Percentiles rank a stretch among this genome's conserved stretches.
Conservation (phyloP, 495 filamentous ascomycete genomes). For the Lepraria neglecta region DNA sequence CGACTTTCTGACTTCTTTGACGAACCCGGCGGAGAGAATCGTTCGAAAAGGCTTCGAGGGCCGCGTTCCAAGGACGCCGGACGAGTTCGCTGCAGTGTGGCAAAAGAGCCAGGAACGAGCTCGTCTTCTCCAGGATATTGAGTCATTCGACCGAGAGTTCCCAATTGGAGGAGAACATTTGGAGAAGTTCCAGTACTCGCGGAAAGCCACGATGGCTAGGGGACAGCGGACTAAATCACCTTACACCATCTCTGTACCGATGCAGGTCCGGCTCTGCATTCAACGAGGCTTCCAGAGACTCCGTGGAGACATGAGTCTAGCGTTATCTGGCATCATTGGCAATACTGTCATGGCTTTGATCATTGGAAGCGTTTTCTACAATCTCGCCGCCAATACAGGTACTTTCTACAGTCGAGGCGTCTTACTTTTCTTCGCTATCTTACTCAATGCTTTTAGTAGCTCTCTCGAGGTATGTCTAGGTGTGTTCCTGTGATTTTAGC, state of each 20-base stretch:
- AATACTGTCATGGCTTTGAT: constrained; percentile 72
- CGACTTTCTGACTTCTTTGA: constrained; percentile 77
- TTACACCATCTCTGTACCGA: constrained; percentile 65
- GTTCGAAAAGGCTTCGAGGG: constrained; percentile 59
- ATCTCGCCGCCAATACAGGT: constrained; percentile 53
- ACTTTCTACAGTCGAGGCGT: constrained; percentile 77
- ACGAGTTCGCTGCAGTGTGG: constrained; percentile 72
- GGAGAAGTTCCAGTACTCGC: constrained; percentile 64
- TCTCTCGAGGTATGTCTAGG: constrained; percentile 54
- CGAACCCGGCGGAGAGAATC: constrained; percentile 60
- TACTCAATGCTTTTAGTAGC: constrained; percentile 79
- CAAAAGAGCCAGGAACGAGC: constrained; percentile 63
- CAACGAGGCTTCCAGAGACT: constrained; percentile 65
- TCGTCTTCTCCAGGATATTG: constrained; percentile 61
- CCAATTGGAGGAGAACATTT: constrained; percentile 56
- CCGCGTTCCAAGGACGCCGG: constrained; percentile 61
- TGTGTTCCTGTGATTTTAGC: constrained; percentile 12
- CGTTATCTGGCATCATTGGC: constrained; percentile 61
- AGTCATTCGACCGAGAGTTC: constrained; percentile 56
- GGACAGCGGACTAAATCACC: constrained; percentile 57
- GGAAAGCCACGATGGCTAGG: constrained; percentile 61
- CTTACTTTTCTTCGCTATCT: constrained; percentile 79
- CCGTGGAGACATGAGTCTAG: constrained; percentile 63
- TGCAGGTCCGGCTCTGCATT: constrained; percentile 69
- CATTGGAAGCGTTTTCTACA: constrained; percentile 76